Evolutionary conservation across 805 yeast genomes (phyloP).

Genomic region (Debaryomyces maramus): DNA sequence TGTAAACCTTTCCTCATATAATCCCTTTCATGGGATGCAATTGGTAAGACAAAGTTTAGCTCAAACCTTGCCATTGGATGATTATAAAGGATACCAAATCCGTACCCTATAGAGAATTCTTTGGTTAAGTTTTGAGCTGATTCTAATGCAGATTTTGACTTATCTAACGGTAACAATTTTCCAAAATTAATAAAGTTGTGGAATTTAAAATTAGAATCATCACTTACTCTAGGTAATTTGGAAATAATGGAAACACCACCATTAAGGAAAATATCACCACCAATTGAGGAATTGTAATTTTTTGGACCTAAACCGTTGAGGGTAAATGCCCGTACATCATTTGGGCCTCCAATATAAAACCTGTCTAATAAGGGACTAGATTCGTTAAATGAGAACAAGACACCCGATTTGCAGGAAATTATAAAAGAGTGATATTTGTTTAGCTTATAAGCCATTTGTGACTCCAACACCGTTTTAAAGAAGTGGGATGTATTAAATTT

Average conservation of each 20-base stretch:
- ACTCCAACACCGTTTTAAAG: slow-evolving; percentile 43
- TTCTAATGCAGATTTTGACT: slow-evolving; percentile 4
- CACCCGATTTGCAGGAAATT: slow-evolving; percentile 33
- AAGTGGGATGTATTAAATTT: slow-evolving; percentile 30
- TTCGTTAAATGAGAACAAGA: slow-evolving; percentile 22
- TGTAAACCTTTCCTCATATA: slow-evolving; percentile 53
- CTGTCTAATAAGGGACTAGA: slow-evolving; percentile 49
- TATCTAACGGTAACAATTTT: slow-evolving; percentile 33
- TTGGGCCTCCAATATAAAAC: slow-evolving; percentile 60
- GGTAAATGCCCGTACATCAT: slow-evolving; percentile 53
- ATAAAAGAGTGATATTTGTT: slow-evolving; percentile 21
- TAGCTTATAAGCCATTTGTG: slow-evolving; percentile 31
- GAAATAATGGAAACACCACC: slow-evolving; percentile 48
- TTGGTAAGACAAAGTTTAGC: slow-evolving; percentile 54
- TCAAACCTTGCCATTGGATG: slow-evolving; percentile 62
- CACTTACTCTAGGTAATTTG: slow-evolving; percentile 40
- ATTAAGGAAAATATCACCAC: slow-evolving; percentile 51
- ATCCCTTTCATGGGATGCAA: slow-evolving; percentile 46
- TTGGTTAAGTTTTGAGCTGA: slow-evolving; percentile 6
- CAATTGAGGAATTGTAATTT: slow-evolving; percentile 47
- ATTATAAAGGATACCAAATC: slow-evolving; percentile 51
- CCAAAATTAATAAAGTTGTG: slow-evolving; percentile 53
- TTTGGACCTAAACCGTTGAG: slow-evolving; percentile 58
- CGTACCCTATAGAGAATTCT: slow-evolving; percentile 40
- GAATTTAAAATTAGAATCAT: slow-evolving; percentile 47